These are phyloP conservation scores for Irpex sp. DNA, from an alignment of 1,284 basidiomycete genomes.

Conservation along the genomic window DNA sequence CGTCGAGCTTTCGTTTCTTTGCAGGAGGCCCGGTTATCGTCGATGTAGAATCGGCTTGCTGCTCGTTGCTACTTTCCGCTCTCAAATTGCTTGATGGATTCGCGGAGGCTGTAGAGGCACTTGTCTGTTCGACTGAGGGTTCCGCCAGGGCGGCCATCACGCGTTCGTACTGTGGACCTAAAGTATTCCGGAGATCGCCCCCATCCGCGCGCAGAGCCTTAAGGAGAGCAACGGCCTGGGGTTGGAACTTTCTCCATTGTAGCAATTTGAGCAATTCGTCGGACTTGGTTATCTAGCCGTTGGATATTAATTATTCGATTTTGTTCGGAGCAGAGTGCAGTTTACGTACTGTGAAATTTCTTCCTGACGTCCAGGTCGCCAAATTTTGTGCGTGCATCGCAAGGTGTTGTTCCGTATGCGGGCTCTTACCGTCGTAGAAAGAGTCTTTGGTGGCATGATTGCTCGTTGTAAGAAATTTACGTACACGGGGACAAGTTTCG, in stretches of 20 bases:
- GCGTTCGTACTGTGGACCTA: background rate
- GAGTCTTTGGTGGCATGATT: background rate
- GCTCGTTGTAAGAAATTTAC: background rate
- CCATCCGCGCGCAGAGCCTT: constrained; percentile 2
- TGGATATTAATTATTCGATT: background rate
- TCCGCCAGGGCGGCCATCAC: background rate
- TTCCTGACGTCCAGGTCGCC: background rate
- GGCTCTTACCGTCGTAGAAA: background rate
- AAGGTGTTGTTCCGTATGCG: background rate
- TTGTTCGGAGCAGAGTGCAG: background rate
- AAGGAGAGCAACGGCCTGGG: background rate
- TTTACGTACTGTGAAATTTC: background rate
- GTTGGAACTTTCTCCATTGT: background rate
- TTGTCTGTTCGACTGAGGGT: background rate
- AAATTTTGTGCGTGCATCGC: background rate
- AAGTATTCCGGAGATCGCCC: background rate
- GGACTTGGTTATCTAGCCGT: background rate
- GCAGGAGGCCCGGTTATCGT: background rate
- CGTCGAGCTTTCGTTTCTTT: background rate
- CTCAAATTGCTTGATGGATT: background rate
- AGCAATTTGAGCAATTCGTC: background rate
- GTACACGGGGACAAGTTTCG: background rate
- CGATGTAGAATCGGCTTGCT: background rate
- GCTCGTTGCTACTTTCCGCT: too few species aligned
- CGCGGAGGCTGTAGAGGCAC: background rate